A percentile compares a stretch with the other conserved stretches of the same genome.
phyloP scores from a whole-genome alignment of 352 stramenopile species.

The Elongisporangium anandrum region DNA sequence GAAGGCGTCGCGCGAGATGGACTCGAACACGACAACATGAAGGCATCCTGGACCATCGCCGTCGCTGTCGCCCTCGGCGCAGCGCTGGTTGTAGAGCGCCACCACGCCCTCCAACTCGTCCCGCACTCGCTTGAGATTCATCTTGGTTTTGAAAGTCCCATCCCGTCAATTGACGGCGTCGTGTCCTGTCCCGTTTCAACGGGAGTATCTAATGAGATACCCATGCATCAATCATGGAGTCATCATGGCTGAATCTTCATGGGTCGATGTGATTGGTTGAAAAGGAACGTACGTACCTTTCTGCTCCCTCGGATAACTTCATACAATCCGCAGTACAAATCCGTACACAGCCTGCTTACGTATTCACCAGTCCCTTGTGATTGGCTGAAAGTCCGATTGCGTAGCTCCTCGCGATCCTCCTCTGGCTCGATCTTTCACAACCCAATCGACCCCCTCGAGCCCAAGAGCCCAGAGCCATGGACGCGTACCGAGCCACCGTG shows the following conservation, averaged over 20 bases:
- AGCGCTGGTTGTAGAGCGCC: too few relatives aligned
- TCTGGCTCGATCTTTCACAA: background rate
- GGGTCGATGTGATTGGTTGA: constrained; percentile 16
- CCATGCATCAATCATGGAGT: too few relatives aligned
- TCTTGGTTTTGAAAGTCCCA: too few relatives aligned
- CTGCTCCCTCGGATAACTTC: background rate
- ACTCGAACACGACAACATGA: constrained; percentile 15
- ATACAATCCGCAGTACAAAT: background rate
- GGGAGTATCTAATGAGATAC: too few relatives aligned
- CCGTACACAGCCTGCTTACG: background rate
- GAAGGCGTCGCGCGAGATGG: constrained; percentile 9
- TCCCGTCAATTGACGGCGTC: too few relatives aligned
- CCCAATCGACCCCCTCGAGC: background rate
- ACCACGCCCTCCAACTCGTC: too few relatives aligned
- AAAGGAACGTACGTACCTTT: background rate
- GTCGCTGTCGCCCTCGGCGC: too few relatives aligned
- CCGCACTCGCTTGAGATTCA: too few relatives aligned
- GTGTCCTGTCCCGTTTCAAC: too few relatives aligned
- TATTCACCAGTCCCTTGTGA: background rate
- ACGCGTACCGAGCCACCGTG: constrained; percentile 42
- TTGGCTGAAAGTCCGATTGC: background rate
- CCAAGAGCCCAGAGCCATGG: constrained; percentile 26
- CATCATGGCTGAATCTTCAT: too few relatives aligned
- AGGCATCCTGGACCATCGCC: background rate
- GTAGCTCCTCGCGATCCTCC: background rate